These are phyloP conservation scores for Pseudopithomyces maydicus DNA, from an alignment of 2,329 filamentous ascomycete species.

Conservation along the genomic window DNA sequence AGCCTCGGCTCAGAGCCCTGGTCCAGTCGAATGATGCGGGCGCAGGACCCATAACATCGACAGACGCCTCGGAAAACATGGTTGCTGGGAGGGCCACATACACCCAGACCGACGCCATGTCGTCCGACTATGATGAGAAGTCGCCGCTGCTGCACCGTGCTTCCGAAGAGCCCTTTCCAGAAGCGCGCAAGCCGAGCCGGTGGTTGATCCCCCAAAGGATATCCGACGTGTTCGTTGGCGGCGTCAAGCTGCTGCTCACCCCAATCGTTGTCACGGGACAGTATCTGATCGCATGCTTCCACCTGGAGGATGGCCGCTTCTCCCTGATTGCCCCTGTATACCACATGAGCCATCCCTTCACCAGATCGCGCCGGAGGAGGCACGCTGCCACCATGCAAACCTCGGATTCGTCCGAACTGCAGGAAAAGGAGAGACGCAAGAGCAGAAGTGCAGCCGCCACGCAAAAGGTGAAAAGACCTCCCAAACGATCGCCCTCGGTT, in stretches of 20 bases:
- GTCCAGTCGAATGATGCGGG: constrained; percentile 42
- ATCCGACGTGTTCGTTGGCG: constrained; percentile 72
- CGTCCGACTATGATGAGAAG: constrained; percentile 64
- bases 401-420: constrained; percentile 26
- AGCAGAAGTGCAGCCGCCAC: constrained; percentile 33
- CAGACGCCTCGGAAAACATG: constrained; percentile 40
- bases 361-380: constrained; percentile 43
- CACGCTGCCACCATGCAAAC: constrained; percentile 28
- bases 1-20: constrained; percentile 27
- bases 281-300: constrained; percentile 82
- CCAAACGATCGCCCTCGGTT: constrained; percentile 48
- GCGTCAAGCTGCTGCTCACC: constrained; percentile 77
- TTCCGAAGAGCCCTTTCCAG: constrained; percentile 33
- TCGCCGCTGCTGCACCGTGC: constrained; percentile 64
- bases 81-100: constrained; percentile 24
- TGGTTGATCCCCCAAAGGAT: constrained; percentile 70
- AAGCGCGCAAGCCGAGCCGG: constrained; percentile 43
- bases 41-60: constrained; percentile 26
- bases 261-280: constrained; percentile 79
- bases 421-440: constrained; percentile 37
- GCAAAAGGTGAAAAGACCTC: constrained; percentile 33
- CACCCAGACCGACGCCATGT: constrained; percentile 32
- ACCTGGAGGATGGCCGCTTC: constrained; percentile 78
- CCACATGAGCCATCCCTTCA: constrained; percentile 61
- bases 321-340: constrained; percentile 76